Evolutionary conservation across 192 early-diverging fungal species (phyloP).

Genomic region (Coemansia sp.): DNA sequence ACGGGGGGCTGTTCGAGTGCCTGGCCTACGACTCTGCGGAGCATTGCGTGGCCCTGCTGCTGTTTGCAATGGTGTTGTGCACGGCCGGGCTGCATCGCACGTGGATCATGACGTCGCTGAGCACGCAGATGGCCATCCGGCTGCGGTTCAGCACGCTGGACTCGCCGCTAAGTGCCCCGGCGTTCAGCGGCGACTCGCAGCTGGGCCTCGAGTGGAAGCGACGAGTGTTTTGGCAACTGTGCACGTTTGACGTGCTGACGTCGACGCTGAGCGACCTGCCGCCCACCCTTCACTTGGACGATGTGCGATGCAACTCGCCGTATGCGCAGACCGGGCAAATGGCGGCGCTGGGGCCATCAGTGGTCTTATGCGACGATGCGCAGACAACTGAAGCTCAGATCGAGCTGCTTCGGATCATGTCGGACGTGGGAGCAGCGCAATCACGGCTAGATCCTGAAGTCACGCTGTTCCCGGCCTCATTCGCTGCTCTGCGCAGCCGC

Average conservation of each 20-base stretch:
- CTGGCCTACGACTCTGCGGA: constrained; percentile 49
- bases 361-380: constrained; percentile 41
- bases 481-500: constrained; percentile 12
- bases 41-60: constrained; percentile 44
- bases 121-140: constrained; percentile 51
- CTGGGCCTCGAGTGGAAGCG: constrained; percentile 47
- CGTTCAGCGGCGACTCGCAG: constrained; percentile 28
- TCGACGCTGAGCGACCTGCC: constrained; percentile 41
- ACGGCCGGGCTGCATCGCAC: constrained; percentile 46
- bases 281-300: constrained; percentile 21
- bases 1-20: constrained; percentile 39
- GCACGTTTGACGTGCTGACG: constrained; percentile 34
- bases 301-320: constrained; percentile 42
- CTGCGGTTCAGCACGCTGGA: constrained; percentile 47
- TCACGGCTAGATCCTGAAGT: constrained; percentile 20
- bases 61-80: constrained; percentile 41
- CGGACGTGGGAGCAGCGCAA: constrained; percentile 33
- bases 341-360: constrained; percentile 30
- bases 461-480: constrained; percentile 24
- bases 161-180: constrained; percentile 29
- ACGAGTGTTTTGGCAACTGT: constrained; percentile 53
- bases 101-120: constrained; percentile 52
- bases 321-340: constrained; percentile 11
- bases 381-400: constrained; percentile 26
- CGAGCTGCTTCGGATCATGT: constrained; percentile 38